Base-by-base conservation (phyloP, 1,284 basidiomycete species). In the Agroathelia rolfsii region DNA sequence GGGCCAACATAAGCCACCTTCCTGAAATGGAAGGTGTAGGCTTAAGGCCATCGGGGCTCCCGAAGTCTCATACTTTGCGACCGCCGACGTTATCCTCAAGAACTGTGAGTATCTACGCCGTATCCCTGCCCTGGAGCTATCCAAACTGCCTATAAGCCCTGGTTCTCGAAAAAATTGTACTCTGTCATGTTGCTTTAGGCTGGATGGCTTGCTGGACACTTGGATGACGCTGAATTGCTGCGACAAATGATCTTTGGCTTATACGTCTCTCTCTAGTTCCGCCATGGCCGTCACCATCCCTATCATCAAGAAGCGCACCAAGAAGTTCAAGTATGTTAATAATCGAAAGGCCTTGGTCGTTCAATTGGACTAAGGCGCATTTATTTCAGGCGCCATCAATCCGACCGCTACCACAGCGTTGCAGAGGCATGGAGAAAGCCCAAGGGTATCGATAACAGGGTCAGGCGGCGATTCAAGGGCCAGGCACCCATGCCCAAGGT, bases 371-470 rank as follows among this genome's bases (percentile, higher is more conserved):
- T 54, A 23, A 41, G 42, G 42, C 43, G 34, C 48, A 34, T 30
- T 41, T 32, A 33, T 39, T 48, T 29, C 56, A 89, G 85, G 72
- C 87, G 92, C 62, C 92, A 95, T 66, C 92, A 96, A 66, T 93
- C 88, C 37, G 92, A 95, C 69, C 83, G 93, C 58, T 96, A 94
- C 70, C 75, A 85, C 59, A 69, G 80, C 47, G 90, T 96, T 49
- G 92, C 92, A 74, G 89, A 93, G 72, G 71, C 85, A 72, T 96
- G 92, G 93, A 76, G 92, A 62, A 96, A 94, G 69, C 89, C 89
- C 48, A 94, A 93, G 76, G 84, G 88, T 85, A 92, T 92, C 52
- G 89, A 92, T 60, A 92, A 92, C 76, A 79, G 89, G 56, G 86
- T 90, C 49, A 79, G 92, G 58, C 81, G 92, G 54, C 81, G 92